A percentile compares a stretch with the other conserved stretches of the same genome.
These are phyloP conservation scores for Blastocystis sp. DNA, from an alignment of 352 stramenopile genomes.

Conservation along the genomic window DNA sequence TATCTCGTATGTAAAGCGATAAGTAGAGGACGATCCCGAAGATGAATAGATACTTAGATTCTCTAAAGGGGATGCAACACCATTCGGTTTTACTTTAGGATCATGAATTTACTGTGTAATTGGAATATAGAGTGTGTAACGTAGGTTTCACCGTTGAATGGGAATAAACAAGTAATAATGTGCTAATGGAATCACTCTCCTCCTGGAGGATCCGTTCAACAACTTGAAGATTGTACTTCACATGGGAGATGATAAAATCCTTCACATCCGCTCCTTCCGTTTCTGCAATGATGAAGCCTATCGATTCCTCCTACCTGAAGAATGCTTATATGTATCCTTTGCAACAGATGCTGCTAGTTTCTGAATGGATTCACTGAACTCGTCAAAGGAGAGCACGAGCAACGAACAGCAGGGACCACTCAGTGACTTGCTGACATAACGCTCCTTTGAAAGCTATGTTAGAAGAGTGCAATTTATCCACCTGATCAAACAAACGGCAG, in stretches of 20 bases:
- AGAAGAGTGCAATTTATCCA: neutral
- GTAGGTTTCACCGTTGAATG: too few relatives aligned
- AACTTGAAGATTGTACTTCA: conserved; percentile 35
- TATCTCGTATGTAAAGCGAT: neutral
- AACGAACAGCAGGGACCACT: conserved; percentile 26
- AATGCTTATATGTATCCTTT: too few relatives aligned
- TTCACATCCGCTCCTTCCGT: neutral
- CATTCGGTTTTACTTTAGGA: too few relatives aligned
- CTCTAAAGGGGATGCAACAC: neutral
- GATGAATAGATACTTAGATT: neutral
- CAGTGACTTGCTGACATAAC: conserved; percentile 25
- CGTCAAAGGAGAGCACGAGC: neutral
- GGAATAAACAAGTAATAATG: conserved; percentile 16
- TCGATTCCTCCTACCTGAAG: too few relatives aligned
- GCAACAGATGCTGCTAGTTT: neutral
- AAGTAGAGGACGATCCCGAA: neutral
- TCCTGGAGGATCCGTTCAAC: conserved; percentile 22
- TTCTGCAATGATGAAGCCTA: too few relatives aligned
- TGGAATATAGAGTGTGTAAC: too few relatives aligned
- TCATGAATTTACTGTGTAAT: too few relatives aligned
- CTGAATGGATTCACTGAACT: neutral
- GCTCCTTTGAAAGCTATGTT: conserved; percentile 9
- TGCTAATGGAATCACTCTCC: neutral
- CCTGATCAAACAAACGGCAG: conserved; percentile 22
- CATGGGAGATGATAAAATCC: neutral